Evolutionary conservation across 192 early-diverging fungal species (phyloP).

Genomic region (Linnemannia zychae): DNA sequence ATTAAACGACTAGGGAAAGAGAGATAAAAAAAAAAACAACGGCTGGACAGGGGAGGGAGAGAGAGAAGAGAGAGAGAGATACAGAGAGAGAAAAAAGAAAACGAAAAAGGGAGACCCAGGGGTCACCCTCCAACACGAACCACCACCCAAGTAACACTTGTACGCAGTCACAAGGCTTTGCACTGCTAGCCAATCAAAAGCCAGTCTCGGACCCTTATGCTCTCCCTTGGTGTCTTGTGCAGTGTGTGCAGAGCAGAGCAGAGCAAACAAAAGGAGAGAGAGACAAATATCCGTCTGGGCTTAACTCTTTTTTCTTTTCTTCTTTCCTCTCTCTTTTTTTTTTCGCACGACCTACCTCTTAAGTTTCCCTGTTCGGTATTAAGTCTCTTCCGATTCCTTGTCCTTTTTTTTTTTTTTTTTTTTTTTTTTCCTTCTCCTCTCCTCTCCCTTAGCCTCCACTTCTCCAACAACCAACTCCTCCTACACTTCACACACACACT

Average conservation of each 20-base stretch:
- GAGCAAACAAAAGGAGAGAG: not conserved
- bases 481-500: not conserved
- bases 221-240: not conserved
- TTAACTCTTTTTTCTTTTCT: not conserved
- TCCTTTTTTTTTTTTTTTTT: not conserved
- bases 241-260: not conserved
- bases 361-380: not conserved
- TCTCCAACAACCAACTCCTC: not conserved
- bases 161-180: no score
- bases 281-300: not conserved
- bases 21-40: not conserved
- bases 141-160: no score
- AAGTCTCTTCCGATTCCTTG: not conserved
- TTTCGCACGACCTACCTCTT: not conserved
- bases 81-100: not conserved
- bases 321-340: not conserved
- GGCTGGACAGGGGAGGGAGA: not conserved
- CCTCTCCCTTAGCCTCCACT: not conserved
- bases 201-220: not conserved
- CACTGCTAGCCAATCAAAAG: not conserved
- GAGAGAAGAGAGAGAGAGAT: not conserved
- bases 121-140: no score
- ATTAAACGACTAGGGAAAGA: not conserved
- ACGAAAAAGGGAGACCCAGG: not conserved
- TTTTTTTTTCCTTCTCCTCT: not conserved